Evolutionary conservation across 2,329 filamentous ascomycete species (phyloP), one percentile per base, ranked within the genome.

Genomic region (Rachicladosporium sp.): DNA sequence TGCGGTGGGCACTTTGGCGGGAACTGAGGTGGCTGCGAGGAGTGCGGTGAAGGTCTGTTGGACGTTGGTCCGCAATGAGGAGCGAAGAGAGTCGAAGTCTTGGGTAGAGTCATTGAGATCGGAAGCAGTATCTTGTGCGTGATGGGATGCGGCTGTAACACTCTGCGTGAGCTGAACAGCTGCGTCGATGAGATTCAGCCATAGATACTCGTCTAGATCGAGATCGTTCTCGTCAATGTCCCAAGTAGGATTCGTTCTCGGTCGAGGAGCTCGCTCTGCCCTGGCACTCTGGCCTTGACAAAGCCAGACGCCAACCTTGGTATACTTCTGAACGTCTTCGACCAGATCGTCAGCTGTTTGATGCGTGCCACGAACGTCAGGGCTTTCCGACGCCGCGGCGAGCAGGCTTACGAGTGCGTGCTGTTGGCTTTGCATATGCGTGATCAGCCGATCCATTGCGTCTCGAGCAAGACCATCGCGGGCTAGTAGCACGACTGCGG

Each of bases 231-330:
- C 65, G 47, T 77, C 66, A 36, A 74, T 61, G 4, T 73, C 62
- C 49, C 52, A 43, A 40, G 55, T 41, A 42, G 60, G 38, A 49
- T 61, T 51, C 46, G 60, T 50, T 50, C 62, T 49, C 12, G 54
- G 56, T 33, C 56, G 51, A 19, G 50, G 49, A 13, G 43, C 42
- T 2, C 55, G 49, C n/a, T 50, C 33, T 5, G 48, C 46, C 0
- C 71, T 73, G 52, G 81, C 83, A 36, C 76, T 85, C 56, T 94
- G 86, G 1, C 81, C 78, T 60, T 93, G 85, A 51, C 91, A 96
- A 9, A 98, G 68, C 91, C 91, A 98, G 37, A 93, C 89, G 10
- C 93, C 91, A 1, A 98, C 85, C 47, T 87, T 80, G 1, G 81
- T 78, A 61, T 94, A 96, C 57, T 93, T 95, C 45, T 93, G 80